phyloP scores from a whole-genome alignment of 768 basidiomycete genomes.

The Tephrocybe sp. region DNA sequence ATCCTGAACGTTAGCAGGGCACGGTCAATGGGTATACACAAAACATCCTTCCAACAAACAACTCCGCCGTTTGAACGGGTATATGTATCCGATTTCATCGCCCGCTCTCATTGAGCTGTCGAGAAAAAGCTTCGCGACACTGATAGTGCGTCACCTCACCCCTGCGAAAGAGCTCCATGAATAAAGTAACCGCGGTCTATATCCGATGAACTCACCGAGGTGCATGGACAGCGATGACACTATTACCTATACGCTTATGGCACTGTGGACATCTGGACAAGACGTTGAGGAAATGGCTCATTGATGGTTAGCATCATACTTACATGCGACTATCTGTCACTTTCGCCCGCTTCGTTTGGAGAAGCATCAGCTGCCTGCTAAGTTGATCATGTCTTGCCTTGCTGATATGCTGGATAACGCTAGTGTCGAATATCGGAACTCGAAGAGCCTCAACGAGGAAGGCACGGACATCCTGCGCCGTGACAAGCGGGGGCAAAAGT shows the following conservation, averaged over 20 bases:
- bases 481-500: conserved; percentile 87
- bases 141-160: conserved; percentile 98
- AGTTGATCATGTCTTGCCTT: conserved; percentile 79
- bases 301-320: conserved; percentile 28
- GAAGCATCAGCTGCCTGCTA: conserved; percentile 64
- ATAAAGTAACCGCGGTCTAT: background rate
- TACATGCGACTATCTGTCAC: conserved; percentile 93
- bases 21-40: background rate
- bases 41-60: background rate
- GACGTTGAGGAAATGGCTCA: conserved; percentile 5
- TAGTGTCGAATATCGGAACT: conserved; percentile 64
- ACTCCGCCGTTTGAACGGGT: background rate
- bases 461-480: conserved; percentile 70
- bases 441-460: conserved; percentile 76
- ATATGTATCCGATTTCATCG: conserved; percentile 11
- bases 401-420: conserved; percentile 65
- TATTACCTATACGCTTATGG: conserved; percentile 89
- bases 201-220: conserved; percentile 57
- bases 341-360: conserved; percentile 82
- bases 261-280: conserved; percentile 85
- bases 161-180: conserved; percentile 34
- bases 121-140: conserved; percentile 83
- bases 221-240: conserved; percentile 91
- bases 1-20: background rate
- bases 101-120: conserved; percentile 42